Percentiles rank a stretch among this genome's conserved stretches.
These are phyloP conservation scores for Elsinoe ampelina DNA, from an alignment of 2,329 filamentous ascomycete species.

Conservation along the genomic window DNA sequence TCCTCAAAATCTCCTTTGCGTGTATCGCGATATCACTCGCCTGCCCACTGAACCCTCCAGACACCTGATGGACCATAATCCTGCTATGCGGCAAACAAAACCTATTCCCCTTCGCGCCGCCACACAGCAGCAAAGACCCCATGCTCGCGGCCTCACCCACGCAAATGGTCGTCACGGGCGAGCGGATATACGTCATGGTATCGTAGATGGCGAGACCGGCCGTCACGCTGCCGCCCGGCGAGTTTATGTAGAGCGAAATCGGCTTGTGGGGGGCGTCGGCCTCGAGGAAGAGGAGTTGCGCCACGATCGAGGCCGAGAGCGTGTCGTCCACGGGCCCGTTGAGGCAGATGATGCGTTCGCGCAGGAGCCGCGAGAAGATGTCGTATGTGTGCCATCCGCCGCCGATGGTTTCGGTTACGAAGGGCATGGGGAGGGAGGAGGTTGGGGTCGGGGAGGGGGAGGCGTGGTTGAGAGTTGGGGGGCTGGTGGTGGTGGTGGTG, in stretches of 20 bases:
- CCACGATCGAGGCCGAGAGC: slow-evolving; percentile 86
- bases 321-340: slow-evolving; percentile 87
- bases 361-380: slow-evolving; percentile 40
- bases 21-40: slow-evolving; percentile 87
- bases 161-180: slow-evolving; percentile 88
- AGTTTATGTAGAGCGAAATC: slow-evolving; percentile 97
- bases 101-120: slow-evolving; percentile 73
- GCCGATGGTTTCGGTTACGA: slow-evolving; percentile 42
- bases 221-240: slow-evolving; percentile 83
- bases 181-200: slow-evolving; percentile 94
- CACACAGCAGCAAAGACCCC: slow-evolving; percentile 80
- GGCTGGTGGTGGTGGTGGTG: slow-evolving; percentile 8
- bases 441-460: slow-evolving; percentile 25
- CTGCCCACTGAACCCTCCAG: slow-evolving; percentile 61
- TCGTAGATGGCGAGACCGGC: slow-evolving; percentile 88
- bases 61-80: slow-evolving; percentile 96
- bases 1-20: slow-evolving; percentile 87
- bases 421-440: slow-evolving; percentile 40
- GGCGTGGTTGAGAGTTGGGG: slow-evolving; percentile 17
- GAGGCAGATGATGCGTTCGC: slow-evolving; percentile 84
- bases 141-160: slow-evolving; percentile 91
- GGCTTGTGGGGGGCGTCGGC: slow-evolving; percentile 90
- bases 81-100: slow-evolving; percentile 87
- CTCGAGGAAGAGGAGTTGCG: slow-evolving; percentile 95
- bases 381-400: slow-evolving; percentile 44